Evolutionary conservation across 2,329 filamentous ascomycete species (phyloP).

Genomic region (Aureobasidium musti): DNA sequence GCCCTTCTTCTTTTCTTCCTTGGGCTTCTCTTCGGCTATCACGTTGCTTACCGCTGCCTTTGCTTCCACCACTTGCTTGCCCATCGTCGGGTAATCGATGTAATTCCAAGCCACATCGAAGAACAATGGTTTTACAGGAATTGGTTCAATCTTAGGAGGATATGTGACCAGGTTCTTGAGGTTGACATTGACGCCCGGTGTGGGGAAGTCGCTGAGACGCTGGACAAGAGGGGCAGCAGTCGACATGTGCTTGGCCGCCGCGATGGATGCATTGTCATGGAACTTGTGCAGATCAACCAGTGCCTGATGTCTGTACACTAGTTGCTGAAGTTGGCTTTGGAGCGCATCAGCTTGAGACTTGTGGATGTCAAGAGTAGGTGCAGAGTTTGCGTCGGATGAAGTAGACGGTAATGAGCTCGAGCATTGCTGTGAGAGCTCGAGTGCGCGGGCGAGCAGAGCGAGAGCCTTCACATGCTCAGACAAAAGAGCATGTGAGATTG

Average conservation of each 20-base stretch:
- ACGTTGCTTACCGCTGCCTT: constrained; percentile 35
- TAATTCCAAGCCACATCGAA: constrained; percentile 98
- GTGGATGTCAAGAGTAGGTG: constrained; percentile 70
- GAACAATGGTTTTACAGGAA: constrained; percentile 94
- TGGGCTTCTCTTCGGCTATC: constrained; percentile 35
- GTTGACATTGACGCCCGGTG: constrained; percentile 62
- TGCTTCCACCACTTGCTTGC: constrained; percentile 39
- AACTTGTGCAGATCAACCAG: constrained; percentile 79
- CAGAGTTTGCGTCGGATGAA: constrained; percentile 44
- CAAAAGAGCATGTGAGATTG: constrained; percentile 76
- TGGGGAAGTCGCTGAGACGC: constrained; percentile 72
- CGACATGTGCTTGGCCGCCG: constrained; percentile 49
- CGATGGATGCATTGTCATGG: constrained; percentile 51
- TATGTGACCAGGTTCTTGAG: constrained; percentile 81
- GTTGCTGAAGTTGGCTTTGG: constrained; percentile 62
- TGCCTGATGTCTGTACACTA: constrained; percentile 79
- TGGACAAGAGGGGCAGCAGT: constrained; percentile 67
- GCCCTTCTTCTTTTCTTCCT: constrained; percentile 51
- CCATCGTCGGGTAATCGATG: constrained; percentile 79
- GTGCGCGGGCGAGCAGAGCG: constrained; percentile 76
- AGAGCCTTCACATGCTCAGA: constrained; percentile 75
- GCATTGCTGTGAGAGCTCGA: constrained; percentile 60
- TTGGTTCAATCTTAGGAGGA: constrained; percentile 76
- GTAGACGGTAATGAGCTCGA: constrained; percentile 50
- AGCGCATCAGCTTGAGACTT: constrained; percentile 61